Conservation (phyloP, 345 rosid species). For the Barbarea vulgaris region DNA sequence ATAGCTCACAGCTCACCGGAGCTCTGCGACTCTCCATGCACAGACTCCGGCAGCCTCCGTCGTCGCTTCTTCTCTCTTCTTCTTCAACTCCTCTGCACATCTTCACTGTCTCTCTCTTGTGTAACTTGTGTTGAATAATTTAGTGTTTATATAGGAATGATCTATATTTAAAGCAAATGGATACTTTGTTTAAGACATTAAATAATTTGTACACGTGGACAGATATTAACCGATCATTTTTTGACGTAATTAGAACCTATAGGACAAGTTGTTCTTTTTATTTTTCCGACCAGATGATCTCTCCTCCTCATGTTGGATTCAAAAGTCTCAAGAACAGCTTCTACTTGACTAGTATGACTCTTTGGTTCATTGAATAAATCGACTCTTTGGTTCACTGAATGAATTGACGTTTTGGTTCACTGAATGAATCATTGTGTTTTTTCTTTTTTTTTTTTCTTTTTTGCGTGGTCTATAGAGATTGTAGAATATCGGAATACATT, state of each 20-base stretch:
- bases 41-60: slow-evolving; percentile 1
- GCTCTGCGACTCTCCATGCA: not conserved
- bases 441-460: too few species aligned
- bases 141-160: not conserved
- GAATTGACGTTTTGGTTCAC: slow-evolving; percentile 16
- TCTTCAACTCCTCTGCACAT: slow-evolving; percentile 53
- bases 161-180: not conserved
- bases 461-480: slow-evolving; percentile 23
- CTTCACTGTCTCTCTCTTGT: slow-evolving; percentile 14
- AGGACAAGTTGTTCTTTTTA: slow-evolving; percentile 7
- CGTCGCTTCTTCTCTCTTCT: slow-evolving; percentile 13
- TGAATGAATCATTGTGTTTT: not conserved
- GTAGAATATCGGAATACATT: not conserved
- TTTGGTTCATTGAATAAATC: not conserved
- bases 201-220: slow-evolving; percentile 4
- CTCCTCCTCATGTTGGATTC: slow-evolving; percentile 25
- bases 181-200: not conserved
- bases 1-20: slow-evolving; percentile 59
- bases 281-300: slow-evolving; percentile 22
- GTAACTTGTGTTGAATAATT: not conserved
- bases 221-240: not conserved
- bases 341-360: slow-evolving; percentile 16
- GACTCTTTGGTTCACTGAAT: slow-evolving; percentile 2
- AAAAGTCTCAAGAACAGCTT: not conserved
- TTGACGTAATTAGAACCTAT: not conserved